Conservation (phyloP, 73 alveolate species). For the Paramecium caudatum region DNA sequence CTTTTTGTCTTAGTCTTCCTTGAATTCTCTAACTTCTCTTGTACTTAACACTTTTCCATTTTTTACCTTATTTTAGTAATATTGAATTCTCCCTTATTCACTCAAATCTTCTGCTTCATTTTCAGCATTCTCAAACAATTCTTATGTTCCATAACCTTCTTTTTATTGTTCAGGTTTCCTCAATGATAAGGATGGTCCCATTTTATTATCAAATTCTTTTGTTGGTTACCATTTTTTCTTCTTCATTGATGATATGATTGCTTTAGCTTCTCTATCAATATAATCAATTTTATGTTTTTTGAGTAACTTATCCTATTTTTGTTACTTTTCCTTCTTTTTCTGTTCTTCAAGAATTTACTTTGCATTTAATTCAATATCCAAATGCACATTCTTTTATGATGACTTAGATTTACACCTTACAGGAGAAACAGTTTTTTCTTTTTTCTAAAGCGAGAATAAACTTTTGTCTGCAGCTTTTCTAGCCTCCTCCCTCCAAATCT, state of each 20-base stretch:
- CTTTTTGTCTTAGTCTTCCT: slow-evolving; percentile 39
- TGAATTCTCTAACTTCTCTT: slow-evolving; percentile 31
- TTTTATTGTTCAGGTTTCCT: background rate
- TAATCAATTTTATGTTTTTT: slow-evolving; percentile 30
- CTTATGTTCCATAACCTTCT: background rate
- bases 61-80: slow-evolving; percentile 40
- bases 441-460: background rate
- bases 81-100: background rate
- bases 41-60: slow-evolving; percentile 53
- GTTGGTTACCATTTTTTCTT: background rate
- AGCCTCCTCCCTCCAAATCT: slow-evolving; percentile 16
- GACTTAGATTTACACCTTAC: background rate
- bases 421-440: background rate
- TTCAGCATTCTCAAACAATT: slow-evolving; percentile 54
- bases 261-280: slow-evolving; percentile 11
- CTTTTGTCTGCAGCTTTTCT: background rate
- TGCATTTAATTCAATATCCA: slow-evolving; percentile 11
- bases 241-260: slow-evolving; percentile 14
- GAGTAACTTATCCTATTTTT: background rate
- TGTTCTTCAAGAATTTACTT: background rate
- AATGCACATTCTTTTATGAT: background rate
- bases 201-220: slow-evolving; percentile 17
- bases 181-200: background rate
- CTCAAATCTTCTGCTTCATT: slow-evolving; percentile 14
- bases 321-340: background rate